Conservation (phyloP, 2,329 filamentous ascomycete genomes). For the Colletotrichum caudatum region DNA sequence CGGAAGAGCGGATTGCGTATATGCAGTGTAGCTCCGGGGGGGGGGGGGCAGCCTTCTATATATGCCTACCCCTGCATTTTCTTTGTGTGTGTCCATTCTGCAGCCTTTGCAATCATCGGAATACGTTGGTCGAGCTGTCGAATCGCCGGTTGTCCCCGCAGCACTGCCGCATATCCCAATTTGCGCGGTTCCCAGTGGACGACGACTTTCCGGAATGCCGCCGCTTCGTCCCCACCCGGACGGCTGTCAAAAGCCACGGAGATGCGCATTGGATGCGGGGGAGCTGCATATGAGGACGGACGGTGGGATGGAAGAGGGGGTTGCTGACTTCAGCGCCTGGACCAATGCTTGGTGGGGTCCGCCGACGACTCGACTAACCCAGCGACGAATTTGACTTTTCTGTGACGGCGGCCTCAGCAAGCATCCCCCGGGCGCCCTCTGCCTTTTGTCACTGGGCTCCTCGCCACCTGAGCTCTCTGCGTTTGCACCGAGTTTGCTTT, state of each 20-base stretch:
- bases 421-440: constrained; percentile 8
- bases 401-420: neutral
- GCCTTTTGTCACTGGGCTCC: neutral
- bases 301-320: neutral
- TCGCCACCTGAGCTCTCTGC: neutral
- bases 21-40: constrained; percentile 20
- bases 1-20: constrained; percentile 10
- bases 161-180: neutral
- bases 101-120: constrained; percentile 22
- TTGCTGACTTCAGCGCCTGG: constrained; percentile 24
- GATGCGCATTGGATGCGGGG: constrained; percentile 24
- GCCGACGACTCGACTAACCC: constrained; percentile 2
- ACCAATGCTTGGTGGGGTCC: constrained; percentile 23
- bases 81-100: constrained; percentile 8
- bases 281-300: constrained; percentile 11
- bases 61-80: constrained; percentile 6
- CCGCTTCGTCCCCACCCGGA: constrained; percentile 21
- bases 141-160: constrained; percentile 3
- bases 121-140: neutral
- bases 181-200: neutral
- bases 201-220: constrained; percentile 3
- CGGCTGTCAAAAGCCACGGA: neutral
- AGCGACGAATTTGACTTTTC: neutral
- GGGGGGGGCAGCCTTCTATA: neutral
- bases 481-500: neutral